These are phyloP conservation scores for Aspergillaceae sp. DNA, from an alignment of 2,329 filamentous ascomycete genomes.

Conservation along the genomic window DNA sequence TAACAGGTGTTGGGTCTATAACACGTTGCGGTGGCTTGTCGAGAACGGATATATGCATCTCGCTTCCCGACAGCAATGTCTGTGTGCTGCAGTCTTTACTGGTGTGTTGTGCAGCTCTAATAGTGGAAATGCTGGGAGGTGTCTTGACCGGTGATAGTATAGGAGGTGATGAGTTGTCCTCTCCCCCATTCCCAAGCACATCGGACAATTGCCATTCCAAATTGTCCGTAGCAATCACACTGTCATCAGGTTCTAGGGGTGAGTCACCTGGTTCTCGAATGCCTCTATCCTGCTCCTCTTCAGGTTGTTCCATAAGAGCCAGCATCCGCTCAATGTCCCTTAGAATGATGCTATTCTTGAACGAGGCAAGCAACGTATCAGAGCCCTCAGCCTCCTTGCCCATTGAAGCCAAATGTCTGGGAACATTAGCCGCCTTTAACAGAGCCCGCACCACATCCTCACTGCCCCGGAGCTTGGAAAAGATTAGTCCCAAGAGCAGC, in stretches of 20 bases:
- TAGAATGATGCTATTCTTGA: conserved; percentile 55
- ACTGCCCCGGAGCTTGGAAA: conserved; percentile 52
- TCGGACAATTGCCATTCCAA: conserved; percentile 29
- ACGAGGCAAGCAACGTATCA: conserved; percentile 52
- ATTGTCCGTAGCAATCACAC: conserved; percentile 20
- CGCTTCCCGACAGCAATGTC: conserved; percentile 7
- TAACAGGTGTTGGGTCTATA: background rate
- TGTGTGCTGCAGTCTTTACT: conserved; percentile 21
- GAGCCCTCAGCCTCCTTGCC: conserved; percentile 40
- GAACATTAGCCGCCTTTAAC: conserved; percentile 41
- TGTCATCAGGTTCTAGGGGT: conserved; percentile 22
- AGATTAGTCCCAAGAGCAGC: conserved; percentile 57
- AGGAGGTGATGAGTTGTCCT: conserved; percentile 9
- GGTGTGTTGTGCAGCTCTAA: conserved; percentile 7
- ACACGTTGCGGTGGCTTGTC: background rate
- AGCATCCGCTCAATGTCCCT: conserved; percentile 56
- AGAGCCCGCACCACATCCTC: conserved; percentile 51
- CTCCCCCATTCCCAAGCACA: conserved; percentile 10
- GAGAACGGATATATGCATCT: background rate
- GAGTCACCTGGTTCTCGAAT: conserved; percentile 17
- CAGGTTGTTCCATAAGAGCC: conserved; percentile 34
- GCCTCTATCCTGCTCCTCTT: conserved; percentile 30
- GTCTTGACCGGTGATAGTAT: conserved; percentile 20
- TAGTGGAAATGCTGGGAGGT: conserved; percentile 9
- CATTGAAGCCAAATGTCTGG: conserved; percentile 26